Evolutionary conservation across 108 stramenopile species (phyloP), one percentile per base, ranked within the genome.

Genomic region (Craspedostauros australis): DNA sequence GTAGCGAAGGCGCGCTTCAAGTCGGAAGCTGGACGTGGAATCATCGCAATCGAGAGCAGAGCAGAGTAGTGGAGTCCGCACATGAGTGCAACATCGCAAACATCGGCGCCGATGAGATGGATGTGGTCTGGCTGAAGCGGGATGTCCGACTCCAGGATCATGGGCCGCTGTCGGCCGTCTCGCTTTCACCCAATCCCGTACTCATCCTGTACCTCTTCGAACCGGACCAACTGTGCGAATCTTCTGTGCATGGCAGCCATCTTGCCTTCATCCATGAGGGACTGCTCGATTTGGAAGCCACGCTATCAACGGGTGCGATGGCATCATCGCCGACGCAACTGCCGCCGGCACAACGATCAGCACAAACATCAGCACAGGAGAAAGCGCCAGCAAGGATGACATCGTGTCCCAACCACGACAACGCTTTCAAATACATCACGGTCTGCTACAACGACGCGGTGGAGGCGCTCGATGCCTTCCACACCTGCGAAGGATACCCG

Each of bases 161-260:
- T 50, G 84, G 74, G 26, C 84, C 84, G 7, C 49, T 85, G 0
- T 59, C 72, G 5, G 46, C 57, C 15, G 68, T 81, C 21, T 41
- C 62, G 8, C 40, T 37, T 6, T 33, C 46, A 30, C 27, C 18
- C 22, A 57, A 46, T 38, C 70, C 58, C 12, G 65, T 80, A 34
- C 37, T 72, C 8, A 63, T 85, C 30, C 47, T 85, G 20, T 85
- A 81, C 50, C 48, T 78, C 0, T 81, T 81, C 38, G 84, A 85
- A 39, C 84, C 84, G 6, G 79, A 85, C 64, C 79, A 85, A 50
- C 59, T 85, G 12, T 27, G 39, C 3, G 70, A 79, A 50, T 63
- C 64, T 32, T 70, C 77, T 21, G 84, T 86, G 5, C 84, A 86
- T 61, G 84, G 84, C 26, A 76, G 75, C 7, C 84, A 82, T 61